phyloP scores from a whole-genome alignment of 78 protist species.

The Guillardia theta region DNA sequence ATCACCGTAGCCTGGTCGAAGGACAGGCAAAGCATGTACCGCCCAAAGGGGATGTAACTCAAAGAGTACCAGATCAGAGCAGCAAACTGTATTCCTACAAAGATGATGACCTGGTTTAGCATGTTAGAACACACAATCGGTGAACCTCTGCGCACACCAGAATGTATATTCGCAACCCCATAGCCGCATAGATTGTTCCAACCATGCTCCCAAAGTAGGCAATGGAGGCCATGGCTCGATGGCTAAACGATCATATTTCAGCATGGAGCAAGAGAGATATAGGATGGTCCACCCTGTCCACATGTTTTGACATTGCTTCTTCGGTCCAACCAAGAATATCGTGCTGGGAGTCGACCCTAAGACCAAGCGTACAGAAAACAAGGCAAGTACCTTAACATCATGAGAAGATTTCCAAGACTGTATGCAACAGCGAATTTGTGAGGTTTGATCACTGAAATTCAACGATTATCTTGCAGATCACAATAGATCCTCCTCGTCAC shows the following conservation, averaged over 20 bases:
- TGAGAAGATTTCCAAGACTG: neutral
- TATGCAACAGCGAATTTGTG: conserved; percentile 6
- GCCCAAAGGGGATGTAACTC: neutral
- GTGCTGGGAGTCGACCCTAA: neutral
- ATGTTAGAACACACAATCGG: neutral
- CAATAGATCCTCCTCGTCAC: too few relatives aligned
- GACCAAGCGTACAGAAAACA: neutral
- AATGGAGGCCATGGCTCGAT: neutral
- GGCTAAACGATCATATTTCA: neutral
- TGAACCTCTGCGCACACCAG: neutral
- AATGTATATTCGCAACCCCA: conserved; percentile 1
- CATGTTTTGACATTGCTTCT: neutral
- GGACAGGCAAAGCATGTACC: neutral
- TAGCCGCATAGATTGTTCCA: neutral
- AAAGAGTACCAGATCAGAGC: neutral
- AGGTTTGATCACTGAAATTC: neutral
- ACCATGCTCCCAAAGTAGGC: neutral
- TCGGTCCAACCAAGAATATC: neutral
- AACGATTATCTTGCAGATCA: too few relatives aligned
- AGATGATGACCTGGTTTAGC: neutral
- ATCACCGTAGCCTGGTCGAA: too few relatives aligned
- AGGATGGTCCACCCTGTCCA: neutral
- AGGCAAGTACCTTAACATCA: neutral
- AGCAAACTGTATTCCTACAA: neutral
- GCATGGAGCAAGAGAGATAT: neutral